Base-by-base conservation (phyloP, 2,329 filamentous ascomycete species). In the Rosellinia necatrix region DNA sequence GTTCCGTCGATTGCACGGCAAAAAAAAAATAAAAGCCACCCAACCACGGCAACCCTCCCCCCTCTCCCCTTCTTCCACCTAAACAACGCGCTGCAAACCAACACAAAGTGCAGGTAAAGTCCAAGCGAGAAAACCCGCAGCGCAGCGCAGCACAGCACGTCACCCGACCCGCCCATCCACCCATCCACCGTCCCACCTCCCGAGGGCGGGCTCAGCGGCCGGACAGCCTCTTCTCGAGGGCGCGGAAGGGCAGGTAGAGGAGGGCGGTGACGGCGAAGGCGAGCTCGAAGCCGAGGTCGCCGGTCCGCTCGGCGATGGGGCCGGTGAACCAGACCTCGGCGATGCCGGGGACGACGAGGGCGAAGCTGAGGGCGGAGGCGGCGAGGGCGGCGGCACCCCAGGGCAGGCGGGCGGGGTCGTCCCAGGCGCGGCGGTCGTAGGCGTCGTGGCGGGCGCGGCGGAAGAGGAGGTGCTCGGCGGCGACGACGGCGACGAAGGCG, bases 211-310 rank as follows among this genome's bases (percentile, higher is more conserved):
- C 64, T 72, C 19, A 53, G 24, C 54, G 37, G 30, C 29, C 40
- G 34, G 42, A 38, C 13, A 49, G 5, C 13, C 68, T 48, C 38
- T 49, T 57, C 15, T 80, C 78, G 32, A 75, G 19, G 32, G 62
- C 61, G 40, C 77, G 66, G 15, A 79, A 62, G 3, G 76, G 76
- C 4, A 77, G 52, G 60, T 80, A 80, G 19, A 79, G 62, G 41
- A 76, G 19, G 15, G 69, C 71, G 3, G 74, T 74, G 9, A 78
- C 66, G 19, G 76, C 75, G 65, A 87, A 81, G 0, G 84, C 84
- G 66, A 85, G 70, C 72, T 88, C 85, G 53, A 88, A 87, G 0
- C 85, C 86, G 66, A 88, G 81, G 61, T 89, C 85, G 0, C 85
- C 86, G 6, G 84, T 84, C 35, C 63, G 78, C 70, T 78, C 70